Evolutionary conservation across 2,329 filamentous ascomycete genomes (phyloP).

Genomic region (Chaetoscypha palmicola): DNA sequence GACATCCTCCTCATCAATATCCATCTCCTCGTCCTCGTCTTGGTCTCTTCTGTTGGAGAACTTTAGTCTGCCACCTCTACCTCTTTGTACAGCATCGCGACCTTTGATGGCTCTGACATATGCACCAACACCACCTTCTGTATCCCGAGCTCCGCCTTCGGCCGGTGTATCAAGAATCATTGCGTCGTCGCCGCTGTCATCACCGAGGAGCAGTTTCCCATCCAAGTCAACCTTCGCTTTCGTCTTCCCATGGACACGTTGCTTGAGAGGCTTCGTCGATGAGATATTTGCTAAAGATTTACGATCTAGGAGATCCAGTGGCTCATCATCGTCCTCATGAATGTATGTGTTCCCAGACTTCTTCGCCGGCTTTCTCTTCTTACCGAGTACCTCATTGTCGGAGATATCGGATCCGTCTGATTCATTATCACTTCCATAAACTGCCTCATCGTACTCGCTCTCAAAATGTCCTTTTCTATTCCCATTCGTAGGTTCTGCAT

Average conservation of each 20-base stretch:
- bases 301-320: conserved; percentile 85
- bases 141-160: conserved; percentile 33
- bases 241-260: conserved; percentile 41
- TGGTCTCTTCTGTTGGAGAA: conserved; percentile 59
- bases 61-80: conserved; percentile 62
- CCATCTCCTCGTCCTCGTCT: conserved; percentile 46
- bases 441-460: conserved; percentile 91
- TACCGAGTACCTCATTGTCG: conserved; percentile 49
- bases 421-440: conserved; percentile 54
- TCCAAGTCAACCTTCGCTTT: conserved; percentile 68
- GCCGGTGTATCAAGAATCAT: conserved; percentile 57
- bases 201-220: conserved; percentile 71
- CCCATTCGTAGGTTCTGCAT: conserved; percentile 40
- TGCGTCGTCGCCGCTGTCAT: conserved; percentile 45
- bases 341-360: conserved; percentile 74
- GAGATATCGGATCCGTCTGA: conserved; percentile 58
- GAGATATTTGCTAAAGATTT: conserved; percentile 89
- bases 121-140: conserved; percentile 54
- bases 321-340: conserved; percentile 88
- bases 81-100: conserved; percentile 57
- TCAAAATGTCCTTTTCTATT: conserved; percentile 62
- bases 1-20: conserved; percentile 41
- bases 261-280: conserved; percentile 70
- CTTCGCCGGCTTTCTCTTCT: conserved; percentile 41
- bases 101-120: conserved; percentile 65